These are phyloP conservation scores for Pyricularia grisea DNA, from an alignment of 2,329 filamentous ascomycete genomes.

Conservation along the genomic window DNA sequence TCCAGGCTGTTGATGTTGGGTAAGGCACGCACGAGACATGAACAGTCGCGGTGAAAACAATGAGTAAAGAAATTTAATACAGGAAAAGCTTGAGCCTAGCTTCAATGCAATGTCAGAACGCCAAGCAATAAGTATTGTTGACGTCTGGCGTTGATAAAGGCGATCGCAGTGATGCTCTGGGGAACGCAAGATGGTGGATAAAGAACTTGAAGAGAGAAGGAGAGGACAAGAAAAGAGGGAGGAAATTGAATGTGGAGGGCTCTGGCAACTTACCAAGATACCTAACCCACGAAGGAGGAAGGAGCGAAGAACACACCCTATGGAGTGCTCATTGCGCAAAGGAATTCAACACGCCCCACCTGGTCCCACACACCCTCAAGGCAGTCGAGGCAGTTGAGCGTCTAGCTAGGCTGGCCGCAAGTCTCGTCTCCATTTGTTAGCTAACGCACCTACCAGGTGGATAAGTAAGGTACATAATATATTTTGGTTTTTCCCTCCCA, in stretches of 20 bases:
- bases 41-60: not conserved
- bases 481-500: no score
- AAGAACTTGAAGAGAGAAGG: constrained; percentile 1
- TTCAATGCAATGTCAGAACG: not conserved
- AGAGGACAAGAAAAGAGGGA: constrained; percentile 4
- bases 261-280: not conserved
- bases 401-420: no score
- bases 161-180: not conserved
- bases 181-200: not conserved
- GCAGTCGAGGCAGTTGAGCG: no score
- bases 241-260: not conserved
- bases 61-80: not conserved
- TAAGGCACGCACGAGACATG: not conserved
- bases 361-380: no score
- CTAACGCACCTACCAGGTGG: no score
- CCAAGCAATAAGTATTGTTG: not conserved
- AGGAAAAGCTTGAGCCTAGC: not conserved
- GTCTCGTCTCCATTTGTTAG: no score
- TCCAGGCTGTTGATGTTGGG: not conserved
- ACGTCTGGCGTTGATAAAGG: not conserved
- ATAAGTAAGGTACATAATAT: no score
- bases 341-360: not conserved
- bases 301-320: not conserved
- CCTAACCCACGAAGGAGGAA: not conserved
- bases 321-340: not conserved